Evolutionary conservation across 2,329 filamentous ascomycete genomes (phyloP).

Genomic region (Neonectria magnoliae): DNA sequence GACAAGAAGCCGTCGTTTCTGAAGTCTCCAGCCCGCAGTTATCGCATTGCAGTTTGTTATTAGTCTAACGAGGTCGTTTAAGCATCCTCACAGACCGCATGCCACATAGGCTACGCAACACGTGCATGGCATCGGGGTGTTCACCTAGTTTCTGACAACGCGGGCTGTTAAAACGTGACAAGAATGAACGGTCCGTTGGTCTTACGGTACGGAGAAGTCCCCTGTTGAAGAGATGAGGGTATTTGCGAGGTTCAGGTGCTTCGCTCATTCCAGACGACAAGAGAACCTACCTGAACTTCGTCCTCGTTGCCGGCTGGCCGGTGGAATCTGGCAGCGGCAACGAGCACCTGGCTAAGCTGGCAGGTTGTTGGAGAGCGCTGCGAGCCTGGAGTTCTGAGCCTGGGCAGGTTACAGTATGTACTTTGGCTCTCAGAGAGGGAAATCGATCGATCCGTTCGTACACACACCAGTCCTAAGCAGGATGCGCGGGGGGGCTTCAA

Average conservation of each 20-base stretch:
- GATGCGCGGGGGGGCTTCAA: conserved; percentile 26
- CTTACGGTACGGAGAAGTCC: background rate
- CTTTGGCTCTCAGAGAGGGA: conserved; percentile 16
- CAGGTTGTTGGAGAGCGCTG: background rate
- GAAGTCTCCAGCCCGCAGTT: background rate
- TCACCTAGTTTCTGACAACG: background rate
- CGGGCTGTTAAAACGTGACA: background rate
- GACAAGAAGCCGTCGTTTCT: background rate
- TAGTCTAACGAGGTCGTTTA: background rate
- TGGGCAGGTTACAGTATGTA: too few relatives aligned
- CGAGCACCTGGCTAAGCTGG: background rate
- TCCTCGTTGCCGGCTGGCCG: background rate
- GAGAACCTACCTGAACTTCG: background rate
- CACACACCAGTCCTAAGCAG: conserved; percentile 29
- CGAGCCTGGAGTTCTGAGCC: too few relatives aligned
- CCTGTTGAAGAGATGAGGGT: background rate
- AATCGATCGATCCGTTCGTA: conserved; percentile 43
- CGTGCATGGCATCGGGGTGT: background rate
- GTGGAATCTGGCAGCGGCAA: background rate
- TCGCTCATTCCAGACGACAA: conserved; percentile 9
- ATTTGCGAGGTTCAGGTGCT: background rate
- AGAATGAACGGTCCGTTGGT: background rate
- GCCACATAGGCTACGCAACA: background rate
- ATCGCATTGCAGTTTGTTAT: background rate
- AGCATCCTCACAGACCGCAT: background rate